Evolutionary conservation across 805 yeast genomes (phyloP).

Genomic region (Sugiyamaella qingdaonensis): DNA sequence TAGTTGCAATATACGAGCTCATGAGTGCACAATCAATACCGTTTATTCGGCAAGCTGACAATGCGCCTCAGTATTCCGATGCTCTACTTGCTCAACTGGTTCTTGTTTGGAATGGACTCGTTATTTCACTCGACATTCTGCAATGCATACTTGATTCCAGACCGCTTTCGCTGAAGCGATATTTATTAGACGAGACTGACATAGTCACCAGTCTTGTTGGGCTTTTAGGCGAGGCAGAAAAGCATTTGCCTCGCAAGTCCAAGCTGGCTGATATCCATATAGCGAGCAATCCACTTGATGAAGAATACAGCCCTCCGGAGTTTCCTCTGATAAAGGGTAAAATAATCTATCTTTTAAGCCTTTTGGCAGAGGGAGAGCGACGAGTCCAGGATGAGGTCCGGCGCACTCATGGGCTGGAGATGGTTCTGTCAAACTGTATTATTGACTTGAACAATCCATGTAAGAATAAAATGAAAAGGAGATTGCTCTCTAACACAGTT

Average conservation of each 20-base stretch:
- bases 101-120: conserved; percentile 12
- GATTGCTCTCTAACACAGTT: neutral
- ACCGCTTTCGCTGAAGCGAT: neutral
- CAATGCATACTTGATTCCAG: conserved; percentile 4
- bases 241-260: conserved; percentile 15
- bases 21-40: conserved; percentile 10
- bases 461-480: neutral
- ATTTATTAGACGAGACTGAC: neutral
- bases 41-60: conserved; percentile 9
- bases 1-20: neutral
- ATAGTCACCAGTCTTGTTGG: conserved; percentile 1
- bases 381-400: conserved; percentile 66
- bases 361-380: conserved; percentile 47
- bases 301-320: conserved; percentile 16
- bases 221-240: conserved; percentile 16
- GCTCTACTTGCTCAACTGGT: conserved; percentile 3
- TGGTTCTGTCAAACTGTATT: conserved; percentile 73
- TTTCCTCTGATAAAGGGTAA: conserved; percentile 67
- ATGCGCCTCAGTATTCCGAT: conserved; percentile 3
- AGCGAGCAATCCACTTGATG: neutral
- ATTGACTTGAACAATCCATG: conserved; percentile 88
- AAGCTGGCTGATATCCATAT: conserved; percentile 18
- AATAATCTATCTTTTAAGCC: conserved; percentile 61
- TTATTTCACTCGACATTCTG: conserved; percentile 13
- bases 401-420: conserved; percentile 60